These are phyloP conservation scores for Dicorynia guianensis DNA, from an alignment of 306 rosid genomes.

Conservation along the genomic window DNA sequence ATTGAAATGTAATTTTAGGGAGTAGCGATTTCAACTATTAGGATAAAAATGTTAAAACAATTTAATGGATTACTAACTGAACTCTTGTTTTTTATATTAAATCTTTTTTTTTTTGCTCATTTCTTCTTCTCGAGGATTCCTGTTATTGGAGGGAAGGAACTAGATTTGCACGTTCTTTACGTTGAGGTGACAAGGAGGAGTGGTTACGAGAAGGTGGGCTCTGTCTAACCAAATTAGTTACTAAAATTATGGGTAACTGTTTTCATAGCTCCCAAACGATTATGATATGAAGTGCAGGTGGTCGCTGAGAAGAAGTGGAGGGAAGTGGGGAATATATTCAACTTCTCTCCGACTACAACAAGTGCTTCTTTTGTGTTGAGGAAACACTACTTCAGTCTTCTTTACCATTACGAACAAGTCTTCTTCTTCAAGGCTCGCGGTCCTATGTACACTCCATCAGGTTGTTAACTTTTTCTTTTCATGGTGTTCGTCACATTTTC, in stretches of 20 bases:
- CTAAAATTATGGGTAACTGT: background rate
- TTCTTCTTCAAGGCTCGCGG: constrained; percentile 72
- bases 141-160: constrained; percentile 97
- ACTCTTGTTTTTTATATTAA: background rate
- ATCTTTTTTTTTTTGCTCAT: constrained; percentile 24
- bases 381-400: constrained; percentile 83
- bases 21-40: background rate
- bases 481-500: too few relatives aligned
- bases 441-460: constrained; percentile 66
- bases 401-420: constrained; percentile 89
- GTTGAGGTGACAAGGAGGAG: constrained; percentile 89
- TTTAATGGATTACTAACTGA: too few relatives aligned
- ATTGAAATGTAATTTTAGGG: constrained; percentile 21
- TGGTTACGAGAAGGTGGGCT: constrained; percentile 84
- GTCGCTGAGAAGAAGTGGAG: constrained; percentile 99
- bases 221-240: background rate
- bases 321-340: constrained; percentile 88
- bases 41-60: background rate
- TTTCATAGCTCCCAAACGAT: background rate
- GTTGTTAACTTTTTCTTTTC: constrained; percentile 35
- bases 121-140: constrained; percentile 68
- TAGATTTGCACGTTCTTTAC: constrained; percentile 88
- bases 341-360: constrained; percentile 85
- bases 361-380: constrained; percentile 94
- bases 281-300: constrained; percentile 52